Evolutionary conservation across 2,329 filamentous ascomycete species (phyloP), one percentile per base, ranked within the genome.

Genomic region (Fusarium sp.): DNA sequence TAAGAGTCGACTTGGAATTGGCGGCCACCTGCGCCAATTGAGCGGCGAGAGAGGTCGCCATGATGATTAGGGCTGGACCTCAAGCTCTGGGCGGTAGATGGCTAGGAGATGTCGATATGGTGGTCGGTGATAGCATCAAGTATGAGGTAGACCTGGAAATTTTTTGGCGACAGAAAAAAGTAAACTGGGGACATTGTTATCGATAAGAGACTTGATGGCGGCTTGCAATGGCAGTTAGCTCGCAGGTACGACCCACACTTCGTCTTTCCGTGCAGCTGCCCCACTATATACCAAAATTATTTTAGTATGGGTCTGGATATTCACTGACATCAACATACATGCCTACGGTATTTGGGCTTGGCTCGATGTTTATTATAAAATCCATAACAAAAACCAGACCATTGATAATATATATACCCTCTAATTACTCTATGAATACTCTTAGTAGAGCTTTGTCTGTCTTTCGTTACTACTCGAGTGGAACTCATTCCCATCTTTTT

Each of bases 11-110:
- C 74, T 94, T 97, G 75, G 93, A 97, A 77, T 92, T 93, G 72
- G 92, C 90, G 74, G 94, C 93, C 78, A 99, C 94, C 79, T 93
- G 90, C 84, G 94, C 93, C 84, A 99, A 85, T 87, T 99, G 97
- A 84, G 93, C 90, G 82, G 95, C 92, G 74, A 99, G 91, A 78
- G 93, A 91, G 65, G 94, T 93, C 75, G 91, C 86, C 93, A 97
- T 97, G 70, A 66, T 75, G 65, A 67, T 62, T 63, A 69, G 69
- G 67, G 67, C 69, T 62, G 65, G 50, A 63, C 65, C 69, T 73
- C 67, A 66, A 67, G 75, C 71, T 70, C 69, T 54, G 62, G 67
- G 65, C 61, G 56, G 67, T 64, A 60, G 70, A 67, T 64, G 71
- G 71, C 58, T 62, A 65, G 43, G 56, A 43, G 61, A 64, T 69